Base-by-base conservation (phyloP, 176 grass and related monocot genomes). In the Alopecurus myosuroides region DNA sequence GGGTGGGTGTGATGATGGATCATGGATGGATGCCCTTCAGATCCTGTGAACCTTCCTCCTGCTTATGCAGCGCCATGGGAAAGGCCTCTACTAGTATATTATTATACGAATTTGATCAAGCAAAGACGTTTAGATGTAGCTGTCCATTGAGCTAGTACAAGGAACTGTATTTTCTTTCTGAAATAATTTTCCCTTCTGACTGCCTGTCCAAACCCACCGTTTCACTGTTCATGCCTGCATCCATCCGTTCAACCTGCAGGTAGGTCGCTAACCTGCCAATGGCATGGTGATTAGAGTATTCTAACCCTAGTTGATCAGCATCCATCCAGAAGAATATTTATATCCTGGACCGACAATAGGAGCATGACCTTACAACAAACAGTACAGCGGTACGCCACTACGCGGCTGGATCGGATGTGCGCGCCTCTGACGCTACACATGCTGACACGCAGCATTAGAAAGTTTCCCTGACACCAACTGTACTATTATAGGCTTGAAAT, bases 21-120 rank as follows among this genome's bases (percentile, higher is more conserved):
- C 28, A 29, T 70, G 66, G 20, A 40, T 69, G 66, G 35, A 69
- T 69, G 66, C 36, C 64, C 52, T 53, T 28, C 39, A 75, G 75
- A 83, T 87, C 80, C 31, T 79, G 65, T 84, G 84, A 87, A 87
- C 56, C 67, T 90, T 90, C 84, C 84, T 83, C 18, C 53, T 61
- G 67, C 22, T 44, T 29, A 79, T 60, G 39, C 42, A 45, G 42
- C 41, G 14, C 3, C 45, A 72, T 73, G 11, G 36, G 52, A 45
- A 64, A 62, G 40, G 30, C n/a, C n/a, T 9, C 23, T 33, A 6
- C 23, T 33, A 17, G 45, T 48, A 17, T 48, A 48, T 33, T n/a
- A 56, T 44, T 8, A 7, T 66, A 52, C 17, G 20, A 26, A 50
- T 71, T 42, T 15, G n/a, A 11, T 10, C 10, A 37, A 37, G 3